These are phyloP conservation scores for Stevia rebaudiana DNA, from an alignment of 140 eudicot genomes.

Conservation along the genomic window DNA sequence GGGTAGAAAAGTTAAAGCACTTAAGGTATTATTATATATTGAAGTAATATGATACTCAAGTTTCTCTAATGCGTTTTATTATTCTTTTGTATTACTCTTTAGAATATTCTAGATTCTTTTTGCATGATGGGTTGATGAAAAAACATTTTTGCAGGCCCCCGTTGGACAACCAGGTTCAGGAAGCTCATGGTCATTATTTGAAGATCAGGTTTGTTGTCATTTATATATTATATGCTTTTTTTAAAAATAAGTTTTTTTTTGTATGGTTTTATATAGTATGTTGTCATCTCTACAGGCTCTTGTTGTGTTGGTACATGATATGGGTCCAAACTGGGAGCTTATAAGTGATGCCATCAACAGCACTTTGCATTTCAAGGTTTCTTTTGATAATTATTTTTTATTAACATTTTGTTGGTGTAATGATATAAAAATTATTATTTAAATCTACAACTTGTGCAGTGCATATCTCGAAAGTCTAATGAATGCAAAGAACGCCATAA, in stretches of 20 bases:
- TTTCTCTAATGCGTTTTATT: neutral
- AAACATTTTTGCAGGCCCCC: conserved; percentile 47
- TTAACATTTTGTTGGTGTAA: neutral
- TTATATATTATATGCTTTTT: neutral
- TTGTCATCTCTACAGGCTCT: conserved; percentile 60
- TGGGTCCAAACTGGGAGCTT: conserved; percentile 99
- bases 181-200: conserved; percentile 86
- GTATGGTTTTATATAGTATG: conserved; percentile 14
- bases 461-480: conserved; percentile 67
- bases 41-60: neutral
- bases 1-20: conserved; percentile 61
- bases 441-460: conserved; percentile 41
- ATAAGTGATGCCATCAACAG: conserved; percentile 92
- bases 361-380: conserved; percentile 55
- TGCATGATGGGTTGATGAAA: conserved; percentile 15
- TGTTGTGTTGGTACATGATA: conserved; percentile 94
- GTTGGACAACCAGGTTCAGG: conserved; percentile 78
- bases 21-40: conserved; percentile 56
- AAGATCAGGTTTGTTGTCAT: conserved; percentile 66
- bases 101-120: conserved; percentile 3
- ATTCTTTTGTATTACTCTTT: neutral
- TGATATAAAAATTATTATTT: neutral
- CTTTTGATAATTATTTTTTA: neutral
- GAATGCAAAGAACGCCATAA: conserved; percentile 91
- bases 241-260: neutral